These are phyloP conservation scores for Chamaenerion angustifolium DNA, from an alignment of 345 rosid species.

Conservation along the genomic window DNA sequence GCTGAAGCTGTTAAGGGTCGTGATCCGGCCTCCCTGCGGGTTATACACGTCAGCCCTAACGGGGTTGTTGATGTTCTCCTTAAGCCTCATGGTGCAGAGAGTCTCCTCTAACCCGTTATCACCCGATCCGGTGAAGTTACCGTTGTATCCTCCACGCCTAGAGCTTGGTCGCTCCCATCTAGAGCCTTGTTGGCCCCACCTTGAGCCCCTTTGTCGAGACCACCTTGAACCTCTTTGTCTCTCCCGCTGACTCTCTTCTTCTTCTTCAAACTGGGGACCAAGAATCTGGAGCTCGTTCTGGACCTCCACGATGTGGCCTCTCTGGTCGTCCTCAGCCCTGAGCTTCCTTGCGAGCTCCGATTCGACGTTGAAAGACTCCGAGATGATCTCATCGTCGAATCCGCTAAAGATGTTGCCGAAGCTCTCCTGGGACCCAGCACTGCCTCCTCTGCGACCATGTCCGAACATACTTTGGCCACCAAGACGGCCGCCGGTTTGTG, in stretches of 20 bases:
- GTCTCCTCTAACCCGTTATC: conserved; percentile 54
- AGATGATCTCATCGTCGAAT: conserved; percentile 19
- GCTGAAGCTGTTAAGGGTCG: conserved; percentile 31
- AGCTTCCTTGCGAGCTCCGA: conserved; percentile 28
- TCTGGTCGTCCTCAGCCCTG: conserved; percentile 21
- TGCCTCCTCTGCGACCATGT: neutral
- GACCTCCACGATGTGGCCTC: conserved; percentile 44
- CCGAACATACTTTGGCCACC: neutral
- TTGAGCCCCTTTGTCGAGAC: neutral
- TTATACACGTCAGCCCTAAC: conserved; percentile 36
- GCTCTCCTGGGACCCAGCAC: conserved; percentile 3
- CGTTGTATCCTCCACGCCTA: neutral
- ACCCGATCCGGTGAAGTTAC: too few relatives aligned
- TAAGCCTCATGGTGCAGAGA: conserved; percentile 32
- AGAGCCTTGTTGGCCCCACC: neutral
- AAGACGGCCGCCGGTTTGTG: conserved; percentile 9
- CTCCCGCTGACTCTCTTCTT: neutral
- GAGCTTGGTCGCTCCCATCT: neutral
- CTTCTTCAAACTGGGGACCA: conserved; percentile 9
- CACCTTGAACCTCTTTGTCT: neutral
- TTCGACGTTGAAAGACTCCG: conserved; percentile 33
- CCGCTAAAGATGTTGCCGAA: conserved; percentile 31
- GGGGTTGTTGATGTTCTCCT: conserved; percentile 34
- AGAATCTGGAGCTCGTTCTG: conserved; percentile 21
- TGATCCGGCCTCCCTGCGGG: conserved; percentile 49